These are phyloP conservation scores for Solanum tacnaense DNA, from an alignment of 257 asterid species.

Conservation along the genomic window DNA sequence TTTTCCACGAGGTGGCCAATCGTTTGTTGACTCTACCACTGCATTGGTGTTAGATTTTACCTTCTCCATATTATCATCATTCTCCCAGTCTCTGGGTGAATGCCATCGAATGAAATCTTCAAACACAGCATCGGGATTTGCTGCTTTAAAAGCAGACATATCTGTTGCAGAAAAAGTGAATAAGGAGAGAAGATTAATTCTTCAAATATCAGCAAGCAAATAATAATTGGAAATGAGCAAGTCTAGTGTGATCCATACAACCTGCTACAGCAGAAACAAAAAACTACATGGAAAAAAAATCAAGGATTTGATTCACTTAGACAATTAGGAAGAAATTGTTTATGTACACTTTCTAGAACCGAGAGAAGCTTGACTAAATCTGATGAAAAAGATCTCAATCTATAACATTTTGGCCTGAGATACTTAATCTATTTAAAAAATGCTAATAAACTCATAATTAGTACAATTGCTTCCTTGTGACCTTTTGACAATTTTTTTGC, in stretches of 20 bases:
- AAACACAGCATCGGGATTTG: conserved; percentile 84
- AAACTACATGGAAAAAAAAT: not conserved
- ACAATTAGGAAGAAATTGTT: not conserved
- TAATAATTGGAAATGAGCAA: not conserved
- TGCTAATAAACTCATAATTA: not conserved
- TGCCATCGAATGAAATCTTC: conserved; percentile 99
- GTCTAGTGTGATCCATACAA: not conserved
- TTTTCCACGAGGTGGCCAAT: conserved; percentile 92
- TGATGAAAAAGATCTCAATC: not conserved
- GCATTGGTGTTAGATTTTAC: conserved; percentile 25
- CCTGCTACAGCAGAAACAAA: not conserved
- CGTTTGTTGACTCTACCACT: conserved; percentile 6
- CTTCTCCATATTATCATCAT: conserved; percentile 19
- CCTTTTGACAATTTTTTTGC: not conserved
- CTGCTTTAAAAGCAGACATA: conserved; percentile 95
- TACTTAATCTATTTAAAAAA: not conserved
- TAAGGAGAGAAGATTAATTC: not conserved
- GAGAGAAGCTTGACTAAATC: not conserved
- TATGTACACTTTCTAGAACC: not conserved
- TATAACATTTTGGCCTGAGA: not conserved
- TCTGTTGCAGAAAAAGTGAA: conserved; percentile 30
- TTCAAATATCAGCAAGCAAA: conserved; percentile 5
- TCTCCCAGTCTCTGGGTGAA: conserved; percentile 97
- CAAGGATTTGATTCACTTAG: not conserved
- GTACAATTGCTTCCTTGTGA: not conserved